phyloP scores from a whole-genome alignment of 2,329 filamentous ascomycete genomes.

The Aureobasidium mangrovei region DNA sequence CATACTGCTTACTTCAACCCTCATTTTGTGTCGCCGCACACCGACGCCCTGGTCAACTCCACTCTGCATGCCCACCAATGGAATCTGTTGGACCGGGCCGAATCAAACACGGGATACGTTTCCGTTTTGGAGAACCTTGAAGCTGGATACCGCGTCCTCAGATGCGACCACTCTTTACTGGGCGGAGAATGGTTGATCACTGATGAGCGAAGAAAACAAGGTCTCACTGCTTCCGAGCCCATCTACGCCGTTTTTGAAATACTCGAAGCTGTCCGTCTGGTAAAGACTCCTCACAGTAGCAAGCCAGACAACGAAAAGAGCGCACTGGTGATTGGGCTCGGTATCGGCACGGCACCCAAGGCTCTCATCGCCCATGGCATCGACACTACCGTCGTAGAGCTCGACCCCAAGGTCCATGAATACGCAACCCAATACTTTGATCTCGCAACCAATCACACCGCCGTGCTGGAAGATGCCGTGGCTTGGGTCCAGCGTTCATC shows the following conservation, averaged over 20 bases:
- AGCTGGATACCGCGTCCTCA: conserved; percentile 67
- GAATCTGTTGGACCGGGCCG: conserved; percentile 68
- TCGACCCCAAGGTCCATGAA: conserved; percentile 80
- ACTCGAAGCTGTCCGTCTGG: conserved; percentile 80
- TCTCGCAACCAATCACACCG: conserved; percentile 65
- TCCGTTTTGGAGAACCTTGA: conserved; percentile 73
- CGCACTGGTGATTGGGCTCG: conserved; percentile 85
- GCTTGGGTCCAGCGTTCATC: conserved; percentile 45
- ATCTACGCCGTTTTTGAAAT: conserved; percentile 96
- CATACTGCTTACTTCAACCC: conserved; percentile 65
- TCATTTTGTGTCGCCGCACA: conserved; percentile 56
- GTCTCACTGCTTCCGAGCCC: conserved; percentile 60
- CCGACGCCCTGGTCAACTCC: conserved; percentile 53
- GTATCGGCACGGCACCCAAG: conserved; percentile 83
- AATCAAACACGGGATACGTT: conserved; percentile 85
- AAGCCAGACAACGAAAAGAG: conserved; percentile 58
- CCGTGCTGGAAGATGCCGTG: conserved; percentile 76
- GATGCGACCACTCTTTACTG: conserved; percentile 88
- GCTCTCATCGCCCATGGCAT: conserved; percentile 82
- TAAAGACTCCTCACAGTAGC: conserved; percentile 45
- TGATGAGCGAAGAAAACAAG: conserved; percentile 28
- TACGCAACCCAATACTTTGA: conserved; percentile 78
- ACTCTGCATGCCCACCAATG: conserved; percentile 59
- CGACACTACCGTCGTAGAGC: conserved; percentile 87
- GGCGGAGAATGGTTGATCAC: conserved; percentile 80